Percentiles rank a stretch among this genome's conserved stretches.
phyloP scores from a whole-genome alignment of 2,329 filamentous ascomycete genomes.

The Chalaropsis thielavioides region DNA sequence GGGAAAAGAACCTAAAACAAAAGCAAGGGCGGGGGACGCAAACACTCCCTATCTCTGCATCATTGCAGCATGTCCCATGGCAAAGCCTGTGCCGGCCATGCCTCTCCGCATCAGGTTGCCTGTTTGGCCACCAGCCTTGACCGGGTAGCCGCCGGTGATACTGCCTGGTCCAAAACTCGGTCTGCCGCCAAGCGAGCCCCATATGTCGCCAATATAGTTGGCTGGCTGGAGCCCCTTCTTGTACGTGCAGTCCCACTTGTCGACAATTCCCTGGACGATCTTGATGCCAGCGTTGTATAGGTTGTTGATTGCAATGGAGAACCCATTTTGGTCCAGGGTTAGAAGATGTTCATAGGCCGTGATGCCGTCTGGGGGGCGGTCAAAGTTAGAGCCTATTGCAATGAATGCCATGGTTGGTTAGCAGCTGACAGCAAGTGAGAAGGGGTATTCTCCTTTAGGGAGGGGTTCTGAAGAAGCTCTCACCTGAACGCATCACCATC shows the following conservation, averaged over 20 bases:
- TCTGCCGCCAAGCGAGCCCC: slow-evolving; percentile 49
- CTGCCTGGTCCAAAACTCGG: slow-evolving; percentile 51
- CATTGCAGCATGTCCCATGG: not conserved
- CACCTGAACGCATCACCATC: slow-evolving; percentile 51
- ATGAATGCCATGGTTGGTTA: not conserved
- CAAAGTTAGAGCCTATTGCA: slow-evolving; percentile 47
- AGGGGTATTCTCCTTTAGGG: not conserved
- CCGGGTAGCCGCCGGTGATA: slow-evolving; percentile 26
- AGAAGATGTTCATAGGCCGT: slow-evolving; percentile 45
- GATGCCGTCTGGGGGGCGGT: slow-evolving; percentile 47
- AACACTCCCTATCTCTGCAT: not conserved
- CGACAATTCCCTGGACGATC: slow-evolving; percentile 49
- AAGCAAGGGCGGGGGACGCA: not conserved
- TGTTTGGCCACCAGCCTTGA: slow-evolving; percentile 20
- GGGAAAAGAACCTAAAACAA: not conserved
- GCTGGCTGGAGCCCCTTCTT: slow-evolving; percentile 38
- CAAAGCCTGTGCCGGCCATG: not conserved
- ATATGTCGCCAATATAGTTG: slow-evolving; percentile 60
- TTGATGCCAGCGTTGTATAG: slow-evolving; percentile 51
- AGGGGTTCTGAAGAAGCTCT: slow-evolving; percentile 10
- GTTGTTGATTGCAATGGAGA: slow-evolving; percentile 48
- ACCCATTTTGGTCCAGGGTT: slow-evolving; percentile 46
- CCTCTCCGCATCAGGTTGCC: slow-evolving; percentile 12
- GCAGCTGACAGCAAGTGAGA: not conserved
- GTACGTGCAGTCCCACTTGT: slow-evolving; percentile 46